These are phyloP conservation scores for Papiliotrema flavescens DNA, from an alignment of 1,284 basidiomycete species.

Conservation along the genomic window DNA sequence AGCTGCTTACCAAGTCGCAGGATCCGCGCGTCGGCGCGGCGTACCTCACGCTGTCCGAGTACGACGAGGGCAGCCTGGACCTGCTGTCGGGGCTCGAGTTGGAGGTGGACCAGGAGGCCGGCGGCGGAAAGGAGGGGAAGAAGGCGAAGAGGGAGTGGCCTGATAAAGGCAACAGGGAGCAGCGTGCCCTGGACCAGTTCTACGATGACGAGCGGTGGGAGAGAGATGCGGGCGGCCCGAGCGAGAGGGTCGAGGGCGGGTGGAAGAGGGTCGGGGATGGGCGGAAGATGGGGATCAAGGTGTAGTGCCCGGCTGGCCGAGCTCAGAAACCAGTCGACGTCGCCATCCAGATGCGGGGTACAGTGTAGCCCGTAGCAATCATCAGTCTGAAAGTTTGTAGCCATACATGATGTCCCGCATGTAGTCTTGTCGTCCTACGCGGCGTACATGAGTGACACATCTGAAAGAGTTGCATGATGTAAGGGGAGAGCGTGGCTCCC, in stretches of 20 bases:
- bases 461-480: too few relatives aligned
- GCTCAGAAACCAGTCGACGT: too few relatives aligned
- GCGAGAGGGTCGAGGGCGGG: slow-evolving; percentile 10
- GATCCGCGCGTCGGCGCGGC: slow-evolving; percentile 30
- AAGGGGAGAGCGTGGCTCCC: too few relatives aligned
- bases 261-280: slow-evolving; percentile 26
- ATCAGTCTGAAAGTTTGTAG: too few relatives aligned
- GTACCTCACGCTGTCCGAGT: slow-evolving; percentile 24
- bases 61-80: slow-evolving; percentile 8
- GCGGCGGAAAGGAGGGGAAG: slow-evolving; percentile 8
- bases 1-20: slow-evolving; percentile 36
- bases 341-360: too few relatives aligned
- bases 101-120: slow-evolving; percentile 10
- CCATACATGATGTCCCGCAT: too few relatives aligned
- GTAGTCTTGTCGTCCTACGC: too few relatives aligned
- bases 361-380: too few relatives aligned
- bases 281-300: slow-evolving; percentile 1
- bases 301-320: too few relatives aligned
- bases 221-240: slow-evolving; percentile 6
- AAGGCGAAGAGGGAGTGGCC: slow-evolving; percentile 4
- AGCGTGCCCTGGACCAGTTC: slow-evolving; percentile 27
- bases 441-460: too few relatives aligned
- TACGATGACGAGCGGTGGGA: slow-evolving; percentile 40
- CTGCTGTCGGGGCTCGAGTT: slow-evolving; percentile 13
- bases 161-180: slow-evolving; percentile 12